Evolutionary conservation across 805 yeast species (phyloP).

Genomic region (Metschnikowia dekortorum): DNA sequence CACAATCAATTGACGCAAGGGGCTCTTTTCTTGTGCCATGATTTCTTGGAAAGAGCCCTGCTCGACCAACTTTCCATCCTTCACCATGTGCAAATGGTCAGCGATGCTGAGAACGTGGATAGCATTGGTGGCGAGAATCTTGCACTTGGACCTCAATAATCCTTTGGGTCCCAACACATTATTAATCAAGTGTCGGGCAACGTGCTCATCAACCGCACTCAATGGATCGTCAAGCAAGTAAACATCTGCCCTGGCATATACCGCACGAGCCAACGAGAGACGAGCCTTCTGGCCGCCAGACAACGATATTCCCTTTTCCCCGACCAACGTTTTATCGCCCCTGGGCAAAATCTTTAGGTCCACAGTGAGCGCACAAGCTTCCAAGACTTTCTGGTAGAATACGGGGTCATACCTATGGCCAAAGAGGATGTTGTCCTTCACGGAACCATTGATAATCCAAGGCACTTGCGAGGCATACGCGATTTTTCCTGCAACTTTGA

Average conservation of each 20-base stretch:
- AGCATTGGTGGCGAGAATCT: slow-evolving; percentile 80
- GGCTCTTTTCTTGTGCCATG: slow-evolving; percentile 41
- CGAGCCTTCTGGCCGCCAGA: slow-evolving; percentile 99
- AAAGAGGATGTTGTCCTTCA: slow-evolving; percentile 84
- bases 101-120: slow-evolving; percentile 79
- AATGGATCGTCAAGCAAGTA: slow-evolving; percentile 88
- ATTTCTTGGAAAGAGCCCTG: slow-evolving; percentile 59
- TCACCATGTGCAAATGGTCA: slow-evolving; percentile 60
- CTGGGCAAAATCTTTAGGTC: slow-evolving; percentile 80
- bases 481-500: slow-evolving; percentile 65
- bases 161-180: slow-evolving; percentile 83
- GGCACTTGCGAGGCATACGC: slow-evolving; percentile 94
- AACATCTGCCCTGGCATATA: slow-evolving; percentile 89
- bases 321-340: slow-evolving; percentile 90
- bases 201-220: slow-evolving; percentile 97
- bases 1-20: slow-evolving; percentile 48
- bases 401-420: slow-evolving; percentile 80
- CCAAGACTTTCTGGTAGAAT: slow-evolving; percentile 74
- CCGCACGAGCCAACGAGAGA: slow-evolving; percentile 90
- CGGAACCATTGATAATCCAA: slow-evolving; percentile 95
- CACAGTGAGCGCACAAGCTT: slow-evolving; percentile 80
- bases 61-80: slow-evolving; percentile 64
- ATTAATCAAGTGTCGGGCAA: slow-evolving; percentile 77
- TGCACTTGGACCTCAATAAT: slow-evolving; percentile 66
- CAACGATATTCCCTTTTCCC: slow-evolving; percentile 94